Evolutionary conservation across 2,329 filamentous ascomycete species (phyloP).

Genomic region (Diplocarpon mali): DNA sequence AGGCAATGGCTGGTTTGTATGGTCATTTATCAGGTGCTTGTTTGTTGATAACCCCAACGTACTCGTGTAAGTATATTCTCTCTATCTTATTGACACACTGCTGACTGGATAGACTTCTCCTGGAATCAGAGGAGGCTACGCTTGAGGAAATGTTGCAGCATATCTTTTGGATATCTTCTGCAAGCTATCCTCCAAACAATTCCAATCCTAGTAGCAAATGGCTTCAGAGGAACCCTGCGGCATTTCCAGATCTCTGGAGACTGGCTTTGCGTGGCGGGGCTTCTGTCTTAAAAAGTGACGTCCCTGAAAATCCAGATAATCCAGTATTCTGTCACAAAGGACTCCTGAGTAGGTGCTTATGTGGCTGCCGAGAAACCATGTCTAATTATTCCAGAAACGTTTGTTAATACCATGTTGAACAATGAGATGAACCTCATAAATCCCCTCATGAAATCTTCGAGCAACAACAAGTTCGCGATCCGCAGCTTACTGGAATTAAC

Average conservation of each 20-base stretch:
- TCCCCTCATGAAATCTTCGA: slow-evolving; percentile 9
- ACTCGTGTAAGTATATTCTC: slow-evolving; percentile 16
- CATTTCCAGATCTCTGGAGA: slow-evolving; percentile 20
- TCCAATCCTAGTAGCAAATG: slow-evolving; percentile 1
- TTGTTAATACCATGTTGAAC: slow-evolving; percentile 22
- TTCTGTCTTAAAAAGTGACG: neutral
- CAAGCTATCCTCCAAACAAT: slow-evolving; percentile 1
- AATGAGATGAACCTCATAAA: slow-evolving; percentile 14
- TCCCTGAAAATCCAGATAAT: slow-evolving; percentile 7
- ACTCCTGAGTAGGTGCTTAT: slow-evolving; percentile 15
- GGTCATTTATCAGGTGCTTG: slow-evolving; percentile 17
- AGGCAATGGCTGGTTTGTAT: slow-evolving; percentile 16
- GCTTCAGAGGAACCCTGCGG: slow-evolving; percentile 10
- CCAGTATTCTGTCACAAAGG: slow-evolving; percentile 16
- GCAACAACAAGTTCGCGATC: slow-evolving; percentile 20
- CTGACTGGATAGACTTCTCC: slow-evolving; percentile 16
- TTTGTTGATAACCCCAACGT: slow-evolving; percentile 22
- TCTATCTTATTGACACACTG: neutral
- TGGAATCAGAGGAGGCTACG: slow-evolving; percentile 8
- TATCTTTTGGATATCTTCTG: slow-evolving; percentile 23
- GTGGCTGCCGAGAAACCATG: neutral
- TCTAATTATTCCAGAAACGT: slow-evolving; percentile 11
- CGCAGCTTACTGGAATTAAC: slow-evolving; percentile 20
- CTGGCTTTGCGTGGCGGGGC: slow-evolving; percentile 11
- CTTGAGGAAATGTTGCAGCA: slow-evolving; percentile 18